Percentiles rank a stretch among this genome's conserved stretches.
These are phyloP conservation scores for Penicillium freii DNA, from an alignment of 2,329 filamentous ascomycete genomes.

Conservation along the genomic window DNA sequence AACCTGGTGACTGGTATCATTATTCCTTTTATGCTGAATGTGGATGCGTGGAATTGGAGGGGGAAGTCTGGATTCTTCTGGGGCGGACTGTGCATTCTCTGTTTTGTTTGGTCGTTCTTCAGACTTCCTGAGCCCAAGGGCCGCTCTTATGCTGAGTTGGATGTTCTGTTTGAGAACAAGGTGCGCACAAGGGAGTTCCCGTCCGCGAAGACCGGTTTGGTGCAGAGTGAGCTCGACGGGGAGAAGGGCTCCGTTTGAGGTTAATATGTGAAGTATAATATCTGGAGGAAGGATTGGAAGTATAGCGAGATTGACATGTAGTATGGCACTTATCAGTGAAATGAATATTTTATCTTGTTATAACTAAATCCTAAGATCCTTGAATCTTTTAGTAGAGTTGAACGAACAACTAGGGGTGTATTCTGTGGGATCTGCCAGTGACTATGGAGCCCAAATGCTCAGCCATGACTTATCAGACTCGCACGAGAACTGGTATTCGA, in stretches of 20 bases:
- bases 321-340: neutral
- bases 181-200: constrained; percentile 68
- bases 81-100: constrained; percentile 70
- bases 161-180: constrained; percentile 71
- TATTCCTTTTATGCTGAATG: constrained; percentile 86
- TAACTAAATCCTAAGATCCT: neutral
- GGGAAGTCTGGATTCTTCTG: constrained; percentile 83
- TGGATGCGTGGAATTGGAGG: constrained; percentile 75
- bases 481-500: neutral
- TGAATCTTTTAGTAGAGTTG: neutral
- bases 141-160: constrained; percentile 76
- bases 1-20: constrained; percentile 61
- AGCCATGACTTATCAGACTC: neutral
- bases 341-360: neutral
- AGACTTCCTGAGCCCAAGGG: constrained; percentile 72
- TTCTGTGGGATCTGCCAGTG: neutral
- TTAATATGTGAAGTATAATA: neutral
- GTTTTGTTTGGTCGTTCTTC: constrained; percentile 74
- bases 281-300: neutral
- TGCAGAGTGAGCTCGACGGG: constrained; percentile 4
- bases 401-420: neutral
- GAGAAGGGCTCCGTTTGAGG: neutral
- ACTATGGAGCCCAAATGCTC: neutral
- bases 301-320: neutral
- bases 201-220: constrained; percentile 41